Percentiles rank a stretch among this genome's conserved stretches.
These are phyloP conservation scores for Penicillium manginii DNA, from an alignment of 495 filamentous ascomycete species.

Conservation along the genomic window DNA sequence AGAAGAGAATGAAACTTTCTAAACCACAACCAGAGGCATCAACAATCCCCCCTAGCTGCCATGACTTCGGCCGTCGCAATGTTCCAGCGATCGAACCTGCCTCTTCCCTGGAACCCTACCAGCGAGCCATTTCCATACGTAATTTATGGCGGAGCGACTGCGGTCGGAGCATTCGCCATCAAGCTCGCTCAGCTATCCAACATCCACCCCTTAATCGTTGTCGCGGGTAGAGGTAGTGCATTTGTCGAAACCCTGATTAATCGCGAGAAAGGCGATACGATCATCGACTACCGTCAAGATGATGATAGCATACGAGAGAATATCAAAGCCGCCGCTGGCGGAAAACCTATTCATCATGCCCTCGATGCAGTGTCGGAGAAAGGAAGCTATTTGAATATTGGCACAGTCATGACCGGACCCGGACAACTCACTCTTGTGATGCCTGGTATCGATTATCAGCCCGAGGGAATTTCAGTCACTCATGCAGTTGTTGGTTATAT, in stretches of 20 bases:
- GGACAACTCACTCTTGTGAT: conserved; percentile 57
- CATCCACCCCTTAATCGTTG: conserved; percentile 71
- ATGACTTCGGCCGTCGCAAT: conserved; percentile 73
- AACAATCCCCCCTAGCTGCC: conserved; percentile 72
- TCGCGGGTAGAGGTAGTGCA: conserved; percentile 62
- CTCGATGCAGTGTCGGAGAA: conserved; percentile 65
- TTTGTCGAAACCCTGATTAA: conserved; percentile 66
- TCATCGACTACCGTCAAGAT: conserved; percentile 70
- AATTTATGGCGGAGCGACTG: conserved; percentile 68
- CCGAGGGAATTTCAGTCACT: conserved; percentile 17
- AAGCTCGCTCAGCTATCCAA: conserved; percentile 69
- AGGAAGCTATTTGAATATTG: conserved; percentile 39
- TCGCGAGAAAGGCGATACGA: conserved; percentile 63
- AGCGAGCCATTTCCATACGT: conserved; percentile 54
- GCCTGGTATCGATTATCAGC: conserved; percentile 30
- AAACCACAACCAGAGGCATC: conserved; percentile 57
- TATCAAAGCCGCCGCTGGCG: conserved; percentile 26
- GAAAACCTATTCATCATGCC: conserved; percentile 44
- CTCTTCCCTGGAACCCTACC: conserved; percentile 63
- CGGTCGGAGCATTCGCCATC: conserved; percentile 70
- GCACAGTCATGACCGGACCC: conserved; percentile 24
- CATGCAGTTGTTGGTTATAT: conserved; percentile 1
- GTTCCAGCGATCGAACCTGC: conserved; percentile 60
- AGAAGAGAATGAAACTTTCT: background rate
- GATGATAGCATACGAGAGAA: conserved; percentile 25